Conservation (phyloP, 768 basidiomycete species). For the Lactarius psammicola region DNA sequence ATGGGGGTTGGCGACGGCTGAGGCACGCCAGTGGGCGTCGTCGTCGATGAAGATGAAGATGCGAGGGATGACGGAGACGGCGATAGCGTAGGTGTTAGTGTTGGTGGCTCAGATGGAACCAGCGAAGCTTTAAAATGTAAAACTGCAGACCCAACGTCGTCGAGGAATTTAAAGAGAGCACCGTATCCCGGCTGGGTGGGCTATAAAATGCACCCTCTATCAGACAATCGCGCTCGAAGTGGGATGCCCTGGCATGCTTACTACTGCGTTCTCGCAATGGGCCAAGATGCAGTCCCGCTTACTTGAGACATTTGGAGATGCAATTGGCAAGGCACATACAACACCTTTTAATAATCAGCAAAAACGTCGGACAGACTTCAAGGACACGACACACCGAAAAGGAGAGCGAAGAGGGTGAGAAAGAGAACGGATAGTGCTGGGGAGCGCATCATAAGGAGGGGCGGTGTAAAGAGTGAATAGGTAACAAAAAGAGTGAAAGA, state of each 20-base stretch:
- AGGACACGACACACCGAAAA: neutral
- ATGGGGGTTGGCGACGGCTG: neutral
- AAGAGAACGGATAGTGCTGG: neutral
- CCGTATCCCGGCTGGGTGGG: neutral
- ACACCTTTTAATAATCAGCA: neutral
- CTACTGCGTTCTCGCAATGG: neutral
- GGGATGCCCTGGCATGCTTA: neutral
- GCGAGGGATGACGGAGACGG: neutral
- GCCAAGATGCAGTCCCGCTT: neutral
- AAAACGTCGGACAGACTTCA: neutral
- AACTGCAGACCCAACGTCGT: neutral
- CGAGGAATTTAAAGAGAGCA: neutral
- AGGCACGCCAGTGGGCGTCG: neutral
- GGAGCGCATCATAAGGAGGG: conserved; percentile 2
- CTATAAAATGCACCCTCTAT: neutral
- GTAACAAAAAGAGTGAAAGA: neutral
- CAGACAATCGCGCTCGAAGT: neutral
- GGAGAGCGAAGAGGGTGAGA: neutral
- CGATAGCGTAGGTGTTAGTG: neutral
- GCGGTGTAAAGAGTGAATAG: neutral
- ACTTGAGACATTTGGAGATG: neutral
- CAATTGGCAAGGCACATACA: conserved; percentile 4
- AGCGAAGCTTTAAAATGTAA: neutral
- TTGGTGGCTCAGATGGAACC: neutral
- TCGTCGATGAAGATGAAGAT: neutral